Conservation (phyloP, 2,329 filamentous ascomycete genomes). For the Stachybotrys echinatus region DNA sequence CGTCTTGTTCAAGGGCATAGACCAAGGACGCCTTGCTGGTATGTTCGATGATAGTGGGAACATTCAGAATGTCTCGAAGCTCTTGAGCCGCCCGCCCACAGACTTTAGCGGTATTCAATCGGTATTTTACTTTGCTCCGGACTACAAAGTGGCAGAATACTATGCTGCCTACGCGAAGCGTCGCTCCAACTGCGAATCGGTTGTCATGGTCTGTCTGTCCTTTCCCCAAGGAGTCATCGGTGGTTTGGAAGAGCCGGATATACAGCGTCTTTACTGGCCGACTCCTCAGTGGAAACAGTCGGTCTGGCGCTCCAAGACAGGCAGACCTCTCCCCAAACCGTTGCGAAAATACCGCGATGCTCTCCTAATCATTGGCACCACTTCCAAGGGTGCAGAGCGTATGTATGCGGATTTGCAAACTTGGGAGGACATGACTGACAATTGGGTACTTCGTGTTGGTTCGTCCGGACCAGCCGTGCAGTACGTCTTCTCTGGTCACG, state of each 20-base stretch:
- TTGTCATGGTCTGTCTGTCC: constrained; percentile 7
- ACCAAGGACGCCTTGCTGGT: constrained; percentile 5
- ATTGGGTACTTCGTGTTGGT: constrained; percentile 2
- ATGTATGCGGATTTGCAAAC: background rate
- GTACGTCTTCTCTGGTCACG: constrained; percentile 6
- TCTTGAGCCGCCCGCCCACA: constrained; percentile 1
- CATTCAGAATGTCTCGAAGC: background rate
- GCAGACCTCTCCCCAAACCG: background rate
- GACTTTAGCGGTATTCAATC: constrained; percentile 5
- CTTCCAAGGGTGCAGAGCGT: constrained; percentile 3
- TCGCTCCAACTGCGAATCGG: constrained; percentile 4
- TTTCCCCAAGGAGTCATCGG: constrained; percentile 7
- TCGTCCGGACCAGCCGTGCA: constrained; percentile 3
- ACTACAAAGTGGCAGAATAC: constrained; percentile 8
- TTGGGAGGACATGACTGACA: constrained; percentile 5
- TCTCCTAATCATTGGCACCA: constrained; percentile 8
- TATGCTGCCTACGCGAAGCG: constrained; percentile 11
- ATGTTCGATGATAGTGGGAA: constrained; percentile 4
- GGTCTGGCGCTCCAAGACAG: constrained; percentile 5
- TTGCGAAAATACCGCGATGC: constrained; percentile 7
- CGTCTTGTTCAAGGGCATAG: constrained; percentile 5
- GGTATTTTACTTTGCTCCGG: constrained; percentile 8
- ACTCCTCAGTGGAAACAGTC: constrained; percentile 9
- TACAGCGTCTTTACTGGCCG: constrained; percentile 6
- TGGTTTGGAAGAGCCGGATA: constrained; percentile 1